Conservation (phyloP, 164 flowering plant species). For the Magnolia changhungtana region DNA sequence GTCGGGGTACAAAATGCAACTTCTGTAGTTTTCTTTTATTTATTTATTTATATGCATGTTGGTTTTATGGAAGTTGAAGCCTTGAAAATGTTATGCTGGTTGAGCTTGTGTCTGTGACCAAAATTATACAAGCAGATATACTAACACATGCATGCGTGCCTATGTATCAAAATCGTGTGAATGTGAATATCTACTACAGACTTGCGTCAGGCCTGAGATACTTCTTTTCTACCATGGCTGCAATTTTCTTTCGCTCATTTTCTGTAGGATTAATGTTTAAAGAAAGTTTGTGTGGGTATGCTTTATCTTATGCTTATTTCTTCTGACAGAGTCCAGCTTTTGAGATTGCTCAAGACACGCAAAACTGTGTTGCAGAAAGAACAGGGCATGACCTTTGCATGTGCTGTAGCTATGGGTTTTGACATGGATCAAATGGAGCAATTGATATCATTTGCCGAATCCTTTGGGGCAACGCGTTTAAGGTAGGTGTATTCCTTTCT, state of each 20-base stretch:
- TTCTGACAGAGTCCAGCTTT: constrained; percentile 68
- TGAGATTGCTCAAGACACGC: constrained; percentile 85
- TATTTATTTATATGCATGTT: too few species aligned
- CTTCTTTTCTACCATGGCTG: background rate
- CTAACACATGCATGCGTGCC: too few species aligned
- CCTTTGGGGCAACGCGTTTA: constrained; percentile 91
- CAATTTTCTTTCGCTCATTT: background rate
- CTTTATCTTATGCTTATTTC: constrained; percentile 6
- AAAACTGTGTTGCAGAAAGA: constrained; percentile 77
- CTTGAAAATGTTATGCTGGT: too few species aligned
- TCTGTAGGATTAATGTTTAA: background rate
- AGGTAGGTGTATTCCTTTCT: constrained; percentile 40
- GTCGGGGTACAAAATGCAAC: too few species aligned
- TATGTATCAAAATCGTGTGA: background rate
- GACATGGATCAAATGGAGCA: constrained; percentile 71
- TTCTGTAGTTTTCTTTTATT: too few species aligned
- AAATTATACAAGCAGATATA: too few species aligned
- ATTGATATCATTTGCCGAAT: constrained; percentile 76
- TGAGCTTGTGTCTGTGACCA: too few species aligned
- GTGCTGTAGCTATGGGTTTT: constrained; percentile 96
- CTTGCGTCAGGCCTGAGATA: background rate
- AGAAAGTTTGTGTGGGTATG: background rate
- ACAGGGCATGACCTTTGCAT: constrained; percentile 99
- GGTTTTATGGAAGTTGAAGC: too few species aligned
- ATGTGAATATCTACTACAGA: background rate